Evolutionary conservation across 2,329 filamentous ascomycete species (phyloP), one percentile per base, ranked within the genome.

Genomic region (Ophiocordyceps camponoti-floridani): DNA sequence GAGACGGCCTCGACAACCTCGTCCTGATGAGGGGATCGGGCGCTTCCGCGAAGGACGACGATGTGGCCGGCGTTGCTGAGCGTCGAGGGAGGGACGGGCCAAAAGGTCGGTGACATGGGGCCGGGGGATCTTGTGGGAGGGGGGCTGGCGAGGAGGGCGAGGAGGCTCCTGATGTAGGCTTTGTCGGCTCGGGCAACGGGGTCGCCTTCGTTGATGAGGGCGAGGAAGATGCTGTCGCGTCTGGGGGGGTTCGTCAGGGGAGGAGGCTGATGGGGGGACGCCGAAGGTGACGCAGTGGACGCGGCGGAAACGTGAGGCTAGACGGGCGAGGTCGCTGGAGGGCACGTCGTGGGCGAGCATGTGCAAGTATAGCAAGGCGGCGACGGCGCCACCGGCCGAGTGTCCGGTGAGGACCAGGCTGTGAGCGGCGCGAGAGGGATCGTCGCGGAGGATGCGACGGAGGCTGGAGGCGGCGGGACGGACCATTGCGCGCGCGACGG

Each of bases 281-380:
- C 86, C 86, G 52, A 93, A 93, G 0, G 82, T 88, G 38, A 93
- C 67, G 61, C 86, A 94, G 60, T 94, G 85, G 3, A 93, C 72
- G 40, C 84, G 70, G 54, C 79, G 82, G 64, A 94, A 91, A 59
- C 70, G 79, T 2, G 69, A 70, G 0, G 81, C 78, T 4, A 93
- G 69, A 30, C 66, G 59, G 48, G 72, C 84, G 40, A 94, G 73
- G 54, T 89, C 82, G 7, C 79, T 85, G 40, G 67, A 59, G 3
- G 79, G 67, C 2, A 60, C 60, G 12, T 69, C 72, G 2, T 64
- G 68, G 2, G 76, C 67, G 37, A 89, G 71, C 79, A 94, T 89
- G 60, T 94, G 87, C 33, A 74, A 72, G 60, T 86, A 94, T 0
- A 94, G 67, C 11, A 94, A 66, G 3, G 79, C 73, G 0, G 86